Evolutionary conservation across 2,329 filamentous ascomycete genomes (phyloP), one percentile per base, ranked within the genome.

Genomic region (Beauveria australis): DNA sequence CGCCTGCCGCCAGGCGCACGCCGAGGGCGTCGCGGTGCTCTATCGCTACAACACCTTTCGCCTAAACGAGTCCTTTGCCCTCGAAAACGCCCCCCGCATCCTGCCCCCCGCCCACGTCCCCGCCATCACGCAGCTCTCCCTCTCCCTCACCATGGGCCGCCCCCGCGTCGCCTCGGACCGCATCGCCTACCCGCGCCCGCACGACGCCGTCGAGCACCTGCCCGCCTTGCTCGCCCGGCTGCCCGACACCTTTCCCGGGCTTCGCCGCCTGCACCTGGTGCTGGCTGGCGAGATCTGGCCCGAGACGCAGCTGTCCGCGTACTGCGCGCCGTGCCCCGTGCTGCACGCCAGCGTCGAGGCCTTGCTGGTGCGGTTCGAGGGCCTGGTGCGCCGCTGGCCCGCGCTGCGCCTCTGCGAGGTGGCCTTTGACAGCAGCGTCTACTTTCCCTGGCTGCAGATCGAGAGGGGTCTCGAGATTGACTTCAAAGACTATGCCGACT

Each of bases 361-460:
- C 12, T 10, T 60, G 40, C 30, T 60, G 19, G 28, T 9, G 41
- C n/a, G 4, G 19, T 28, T 53, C 5, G 58, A 41, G 12, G 1
- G 10, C 30, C 10, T 60, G 28, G 16, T 53, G 58, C 28, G 18
- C 19, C 14, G 43, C 10, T 5, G 37, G 26, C 3, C 18, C 5
- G 16, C 40, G 19, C 43, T 60, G 51, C 58, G 16, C 8, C 19
- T 18, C 19, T 60, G 49, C 43, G 58, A 60, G 51, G 24, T 60
- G 7, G 49, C 49, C 1, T 53, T 60, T 28, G 49, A 53, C 49
- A 60, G 58, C 51, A 60, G 58, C 30, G 14, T 60, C 26, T 60
- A 51, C 49, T 60, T 60, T 60, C 58, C 58, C n/a, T 60, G 58
- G 58, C 28, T 60, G 30, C 58, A 60, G 58, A 37, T 47, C 10